Evolutionary conservation across 352 stramenopile genomes (phyloP).

Genomic region (Pelagophyceae sp.): DNA sequence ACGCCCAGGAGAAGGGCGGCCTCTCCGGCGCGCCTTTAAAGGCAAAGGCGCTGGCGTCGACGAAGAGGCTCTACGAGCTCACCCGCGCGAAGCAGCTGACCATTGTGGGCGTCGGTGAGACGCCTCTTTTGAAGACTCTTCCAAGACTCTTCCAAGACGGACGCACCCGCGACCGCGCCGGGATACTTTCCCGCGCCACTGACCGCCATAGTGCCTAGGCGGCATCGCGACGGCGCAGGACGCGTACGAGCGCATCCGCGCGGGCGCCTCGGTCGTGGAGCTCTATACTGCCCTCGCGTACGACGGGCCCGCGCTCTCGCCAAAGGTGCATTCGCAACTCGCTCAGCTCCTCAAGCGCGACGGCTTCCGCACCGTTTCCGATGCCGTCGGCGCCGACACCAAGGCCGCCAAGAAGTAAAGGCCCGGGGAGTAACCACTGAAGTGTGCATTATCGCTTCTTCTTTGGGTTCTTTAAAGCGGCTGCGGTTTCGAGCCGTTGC

Average conservation of each 20-base stretch:
- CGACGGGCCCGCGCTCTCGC: constrained; percentile 69
- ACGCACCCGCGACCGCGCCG: no score
- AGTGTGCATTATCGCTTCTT: no score
- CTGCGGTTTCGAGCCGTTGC: no score
- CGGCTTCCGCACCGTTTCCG: constrained; percentile 61
- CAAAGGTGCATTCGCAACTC: constrained; percentile 74
- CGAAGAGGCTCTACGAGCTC: constrained; percentile 85
- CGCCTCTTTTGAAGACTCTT: no score
- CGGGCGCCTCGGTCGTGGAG: constrained; percentile 85
- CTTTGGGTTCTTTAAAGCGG: no score
- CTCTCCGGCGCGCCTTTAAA: constrained; percentile 86
- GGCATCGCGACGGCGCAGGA: constrained; percentile 60
- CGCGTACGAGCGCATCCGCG: constrained; percentile 93
- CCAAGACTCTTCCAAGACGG: no score
- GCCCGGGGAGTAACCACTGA: no score
- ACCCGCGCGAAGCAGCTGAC: constrained; percentile 75
- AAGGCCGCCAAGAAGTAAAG: no score
- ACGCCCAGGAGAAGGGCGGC: constrained; percentile 56
- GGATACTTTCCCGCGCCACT: no score
- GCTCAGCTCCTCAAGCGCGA: constrained; percentile 61
- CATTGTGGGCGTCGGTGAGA: constrained; percentile 93
- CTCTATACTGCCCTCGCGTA: constrained; percentile 87
- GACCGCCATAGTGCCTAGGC: no score
- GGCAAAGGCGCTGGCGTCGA: constrained; percentile 81
- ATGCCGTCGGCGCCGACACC: constrained; percentile 64